Conservation (phyloP, 164 flowering plant species). For the Magnolia changhungtana region DNA sequence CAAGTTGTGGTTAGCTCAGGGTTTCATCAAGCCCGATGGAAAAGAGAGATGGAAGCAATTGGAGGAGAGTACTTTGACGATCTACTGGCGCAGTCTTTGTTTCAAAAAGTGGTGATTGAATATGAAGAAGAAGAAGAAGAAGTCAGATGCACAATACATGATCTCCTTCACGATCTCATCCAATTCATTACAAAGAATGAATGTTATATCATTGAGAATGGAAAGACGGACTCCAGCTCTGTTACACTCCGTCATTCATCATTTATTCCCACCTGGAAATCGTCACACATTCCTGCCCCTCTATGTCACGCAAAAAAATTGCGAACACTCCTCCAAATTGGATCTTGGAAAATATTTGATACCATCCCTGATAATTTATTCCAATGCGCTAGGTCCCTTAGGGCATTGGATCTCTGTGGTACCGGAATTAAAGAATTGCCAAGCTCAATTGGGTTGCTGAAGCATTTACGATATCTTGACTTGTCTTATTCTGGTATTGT, state of each 20-base stretch:
- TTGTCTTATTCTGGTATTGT: not conserved
- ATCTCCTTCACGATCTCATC: conserved; percentile 3
- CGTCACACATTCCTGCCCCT: not conserved
- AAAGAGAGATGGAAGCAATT: not conserved
- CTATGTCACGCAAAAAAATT: no score
- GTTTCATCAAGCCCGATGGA: not conserved
- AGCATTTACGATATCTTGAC: conserved; percentile 9
- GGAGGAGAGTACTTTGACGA: conserved; percentile 6
- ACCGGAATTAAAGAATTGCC: not conserved
- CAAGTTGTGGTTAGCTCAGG: conserved; percentile 19
- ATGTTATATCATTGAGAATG: not conserved
- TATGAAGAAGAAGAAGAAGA: no score
- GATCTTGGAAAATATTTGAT: no score
- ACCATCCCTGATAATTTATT: not conserved
- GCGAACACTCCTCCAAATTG: not conserved
- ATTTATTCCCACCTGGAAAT: not conserved
- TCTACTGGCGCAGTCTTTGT: conserved; percentile 7
- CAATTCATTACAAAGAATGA: conserved; percentile 1
- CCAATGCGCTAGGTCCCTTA: not conserved
- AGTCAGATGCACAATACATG: conserved; percentile 7
- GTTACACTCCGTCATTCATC: not conserved
- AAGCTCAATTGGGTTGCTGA: not conserved
- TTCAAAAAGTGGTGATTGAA: conserved; percentile 1
- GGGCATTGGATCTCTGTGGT: conserved; percentile 3
- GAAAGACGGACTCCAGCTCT: not conserved